phyloP scores from a whole-genome alignment of 108 stramenopile species.

The Hondaea fermentalgiana region DNA sequence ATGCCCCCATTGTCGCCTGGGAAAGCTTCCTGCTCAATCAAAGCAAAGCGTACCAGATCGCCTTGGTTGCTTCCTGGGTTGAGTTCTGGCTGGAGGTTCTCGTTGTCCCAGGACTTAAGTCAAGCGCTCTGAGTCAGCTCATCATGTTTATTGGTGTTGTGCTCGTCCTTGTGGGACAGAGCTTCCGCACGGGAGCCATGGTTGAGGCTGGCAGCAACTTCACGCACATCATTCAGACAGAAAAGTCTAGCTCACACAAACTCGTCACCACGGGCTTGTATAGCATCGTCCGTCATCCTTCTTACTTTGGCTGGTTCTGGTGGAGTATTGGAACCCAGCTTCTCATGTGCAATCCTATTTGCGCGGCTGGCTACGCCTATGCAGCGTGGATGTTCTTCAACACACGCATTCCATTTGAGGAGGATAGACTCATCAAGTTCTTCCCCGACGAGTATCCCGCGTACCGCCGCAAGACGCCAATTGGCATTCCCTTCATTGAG shows the following conservation, averaged over 20 bases:
- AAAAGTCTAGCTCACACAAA: conserved; percentile 68
- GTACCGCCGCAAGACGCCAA: conserved; percentile 56
- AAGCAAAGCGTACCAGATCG: conserved; percentile 73
- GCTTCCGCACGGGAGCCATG: conserved; percentile 76
- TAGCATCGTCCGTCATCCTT: conserved; percentile 76
- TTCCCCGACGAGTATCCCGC: conserved; percentile 65
- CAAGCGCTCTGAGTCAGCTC: not conserved
- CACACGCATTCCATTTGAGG: conserved; percentile 78
- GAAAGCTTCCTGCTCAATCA: conserved; percentile 87
- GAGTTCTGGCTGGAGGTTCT: conserved; percentile 69
- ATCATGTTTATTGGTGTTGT: conserved; percentile 43
- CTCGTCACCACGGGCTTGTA: conserved; percentile 84
- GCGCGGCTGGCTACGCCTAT: conserved; percentile 51
- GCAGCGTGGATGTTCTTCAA: conserved; percentile 77
- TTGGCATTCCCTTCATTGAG: conserved; percentile 77
- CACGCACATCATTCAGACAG: conserved; percentile 80
- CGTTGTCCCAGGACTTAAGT: conserved; percentile 39
- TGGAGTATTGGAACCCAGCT: conserved; percentile 84
- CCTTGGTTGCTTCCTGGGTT: conserved; percentile 64
- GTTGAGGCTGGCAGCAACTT: conserved; percentile 79
- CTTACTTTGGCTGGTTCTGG: conserved; percentile 89
- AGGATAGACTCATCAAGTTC: conserved; percentile 61
- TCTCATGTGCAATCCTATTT: conserved; percentile 67
- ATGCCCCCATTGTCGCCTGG: conserved; percentile 53
- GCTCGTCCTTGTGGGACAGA: conserved; percentile 63